Evolutionary conservation across 1,284 basidiomycete species (phyloP).

Genomic region (Sphaerobolus stellatus): DNA sequence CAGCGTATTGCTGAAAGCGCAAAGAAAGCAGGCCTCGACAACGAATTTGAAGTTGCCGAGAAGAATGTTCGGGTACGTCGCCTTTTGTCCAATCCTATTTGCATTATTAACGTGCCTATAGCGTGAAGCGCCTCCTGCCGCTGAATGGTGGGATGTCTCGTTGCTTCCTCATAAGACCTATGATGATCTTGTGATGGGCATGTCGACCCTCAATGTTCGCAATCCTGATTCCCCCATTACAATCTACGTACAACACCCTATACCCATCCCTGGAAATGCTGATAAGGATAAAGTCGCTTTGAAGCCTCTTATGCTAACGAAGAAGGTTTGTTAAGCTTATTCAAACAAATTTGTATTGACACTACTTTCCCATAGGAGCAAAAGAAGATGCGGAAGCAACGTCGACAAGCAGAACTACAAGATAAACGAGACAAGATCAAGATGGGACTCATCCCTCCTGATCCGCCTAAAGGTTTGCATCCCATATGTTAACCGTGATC

Average conservation of each 20-base stretch:
- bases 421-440: conserved; percentile 94
- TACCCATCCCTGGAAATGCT: conserved; percentile 88
- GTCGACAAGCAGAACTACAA: conserved; percentile 85
- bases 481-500: not conserved
- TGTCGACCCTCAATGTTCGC: conserved; percentile 60
- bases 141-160: conserved; percentile 97
- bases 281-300: conserved; percentile 77
- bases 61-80: conserved; percentile 74
- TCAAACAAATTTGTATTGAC: not conserved
- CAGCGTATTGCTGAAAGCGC: conserved; percentile 90
- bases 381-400: conserved; percentile 94
- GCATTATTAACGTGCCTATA: conserved; percentile 29
- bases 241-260: conserved; percentile 94
- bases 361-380: conserved; percentile 59
- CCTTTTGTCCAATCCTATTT: not conserved
- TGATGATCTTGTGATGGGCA: conserved; percentile 62
- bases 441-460: conserved; percentile 95
- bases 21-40: conserved; percentile 89
- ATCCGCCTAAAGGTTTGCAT: conserved; percentile 84
- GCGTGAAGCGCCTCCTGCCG: conserved; percentile 82
- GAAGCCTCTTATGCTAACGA: conserved; percentile 88
- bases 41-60: conserved; percentile 88
- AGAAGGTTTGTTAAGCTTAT: conserved; percentile 52
- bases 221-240: conserved; percentile 78
- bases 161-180: conserved; percentile 82